phyloP scores from a whole-genome alignment of 345 rosid genomes.

The Zanthoxylum bungeanum region DNA sequence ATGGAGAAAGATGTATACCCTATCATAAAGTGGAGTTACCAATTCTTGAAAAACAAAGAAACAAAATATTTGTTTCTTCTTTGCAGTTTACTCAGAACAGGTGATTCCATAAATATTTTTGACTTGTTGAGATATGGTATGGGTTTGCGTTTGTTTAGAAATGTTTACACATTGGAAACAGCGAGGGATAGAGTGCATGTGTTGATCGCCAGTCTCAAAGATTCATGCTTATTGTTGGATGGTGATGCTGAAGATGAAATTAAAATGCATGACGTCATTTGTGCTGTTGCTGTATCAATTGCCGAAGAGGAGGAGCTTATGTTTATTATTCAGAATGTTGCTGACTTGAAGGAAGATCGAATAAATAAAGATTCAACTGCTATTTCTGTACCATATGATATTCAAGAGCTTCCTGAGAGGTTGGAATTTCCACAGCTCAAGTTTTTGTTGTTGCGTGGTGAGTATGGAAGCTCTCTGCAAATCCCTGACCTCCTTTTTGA shows the following conservation, averaged over 20 bases:
- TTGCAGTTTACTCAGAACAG: no score
- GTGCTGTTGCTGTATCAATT: conserved; percentile 9
- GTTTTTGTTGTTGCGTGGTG: no score
- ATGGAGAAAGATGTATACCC: no score
- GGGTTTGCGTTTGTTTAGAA: no score
- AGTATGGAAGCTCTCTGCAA: not conserved
- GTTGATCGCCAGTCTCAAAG: conserved; percentile 14
- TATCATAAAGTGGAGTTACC: no score
- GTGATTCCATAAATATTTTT: no score
- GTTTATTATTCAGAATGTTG: not conserved
- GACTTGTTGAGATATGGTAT: no score
- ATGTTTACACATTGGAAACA: no score
- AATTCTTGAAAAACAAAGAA: no score
- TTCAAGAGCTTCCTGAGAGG: conserved; percentile 6
- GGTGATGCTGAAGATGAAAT: not conserved
- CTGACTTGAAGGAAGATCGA: not conserved
- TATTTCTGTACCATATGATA: conserved; percentile 1
- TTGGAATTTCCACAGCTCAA: conserved; percentile 18
- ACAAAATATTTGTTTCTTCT: no score
- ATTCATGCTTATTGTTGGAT: conserved; percentile 18
- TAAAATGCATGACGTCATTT: conserved; percentile 29
- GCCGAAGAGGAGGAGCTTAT: conserved; percentile 1
- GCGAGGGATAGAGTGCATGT: not conserved
- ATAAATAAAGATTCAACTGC: not conserved
- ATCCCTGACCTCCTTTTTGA: conserved; percentile 16